A percentile compares a stretch with the other conserved stretches of the same genome.
Conservation (phyloP, 2,329 filamentous ascomycete species). For the Trichoderma atrobrunneum region DNA sequence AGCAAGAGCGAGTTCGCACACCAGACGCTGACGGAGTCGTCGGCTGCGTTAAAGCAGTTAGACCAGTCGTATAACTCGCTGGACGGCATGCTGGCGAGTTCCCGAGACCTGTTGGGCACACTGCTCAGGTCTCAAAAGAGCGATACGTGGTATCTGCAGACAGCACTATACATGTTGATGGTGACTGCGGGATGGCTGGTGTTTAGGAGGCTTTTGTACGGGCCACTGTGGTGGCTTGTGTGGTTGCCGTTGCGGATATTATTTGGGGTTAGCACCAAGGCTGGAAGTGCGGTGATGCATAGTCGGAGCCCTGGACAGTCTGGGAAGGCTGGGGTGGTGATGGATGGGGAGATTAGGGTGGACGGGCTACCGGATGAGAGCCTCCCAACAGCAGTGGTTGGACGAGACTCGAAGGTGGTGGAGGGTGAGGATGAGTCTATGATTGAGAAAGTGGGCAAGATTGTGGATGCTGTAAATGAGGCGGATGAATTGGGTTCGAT, state of each 20-base stretch:
- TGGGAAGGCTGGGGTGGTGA: constrained; percentile 29
- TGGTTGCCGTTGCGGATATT: constrained; percentile 74
- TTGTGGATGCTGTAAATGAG: constrained; percentile 47
- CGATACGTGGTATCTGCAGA: constrained; percentile 97
- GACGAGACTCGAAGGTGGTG: constrained; percentile 27
- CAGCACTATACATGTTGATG: constrained; percentile 77
- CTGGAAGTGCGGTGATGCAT: constrained; percentile 49
- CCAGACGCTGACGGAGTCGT: constrained; percentile 81
- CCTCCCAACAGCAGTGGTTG: constrained; percentile 51
- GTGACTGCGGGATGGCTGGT: constrained; percentile 80
- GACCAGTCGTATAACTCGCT: constrained; percentile 78
- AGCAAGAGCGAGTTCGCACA: constrained; percentile 85
- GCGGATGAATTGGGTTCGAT: constrained; percentile 29
- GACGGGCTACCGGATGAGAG: constrained; percentile 40
- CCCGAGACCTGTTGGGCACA: constrained; percentile 71
- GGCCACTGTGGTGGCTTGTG: constrained; percentile 84
- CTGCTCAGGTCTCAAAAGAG: constrained; percentile 87
- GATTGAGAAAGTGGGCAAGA: constrained; percentile 53
- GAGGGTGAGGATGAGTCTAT: constrained; percentile 38
- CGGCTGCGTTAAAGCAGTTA: constrained; percentile 75
- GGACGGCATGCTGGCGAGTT: constrained; percentile 72
- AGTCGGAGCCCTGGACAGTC: constrained; percentile 28
- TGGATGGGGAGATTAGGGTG: constrained; percentile 30
- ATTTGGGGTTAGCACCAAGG: constrained; percentile 56
- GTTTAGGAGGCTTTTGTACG: constrained; percentile 81